Conservation (phyloP, 176 grass and related monocot species). For the Avena insularis region DNA sequence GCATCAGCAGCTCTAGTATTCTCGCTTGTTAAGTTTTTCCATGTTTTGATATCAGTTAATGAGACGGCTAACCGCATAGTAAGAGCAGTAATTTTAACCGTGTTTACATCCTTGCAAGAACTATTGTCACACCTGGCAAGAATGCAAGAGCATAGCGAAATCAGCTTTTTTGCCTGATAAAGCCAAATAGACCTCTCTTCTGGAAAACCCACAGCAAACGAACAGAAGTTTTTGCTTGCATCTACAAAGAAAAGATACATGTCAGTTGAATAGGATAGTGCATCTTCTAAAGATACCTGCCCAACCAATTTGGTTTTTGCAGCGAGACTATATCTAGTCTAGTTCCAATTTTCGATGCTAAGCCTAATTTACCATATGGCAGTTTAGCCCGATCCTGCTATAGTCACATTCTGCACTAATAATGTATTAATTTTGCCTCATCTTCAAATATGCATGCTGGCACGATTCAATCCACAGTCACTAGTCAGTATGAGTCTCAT, state of each 20-base stretch:
- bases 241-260: slow-evolving; percentile 35
- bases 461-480: not conserved
- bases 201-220: slow-evolving; percentile 58
- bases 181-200: slow-evolving; percentile 91
- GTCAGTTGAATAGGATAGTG: slow-evolving; percentile 31
- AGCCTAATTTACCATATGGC: slow-evolving; percentile 8
- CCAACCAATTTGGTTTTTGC: slow-evolving; percentile 1
- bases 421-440: not conserved
- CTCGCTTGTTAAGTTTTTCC: slow-evolving; percentile 67
- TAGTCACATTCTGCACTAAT: slow-evolving; percentile 25
- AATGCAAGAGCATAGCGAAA: slow-evolving; percentile 87
- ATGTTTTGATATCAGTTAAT: slow-evolving; percentile 85
- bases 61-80: slow-evolving; percentile 84
- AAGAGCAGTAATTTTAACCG: slow-evolving; percentile 60
- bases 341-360: slow-evolving; percentile 9
- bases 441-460: slow-evolving; percentile 4
- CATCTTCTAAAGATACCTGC: not conserved
- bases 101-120: slow-evolving; percentile 51
- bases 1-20: slow-evolving; percentile 56
- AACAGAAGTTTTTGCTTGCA: slow-evolving; percentile 77
- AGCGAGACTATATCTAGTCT: slow-evolving; percentile 12
- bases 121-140: slow-evolving; percentile 73
- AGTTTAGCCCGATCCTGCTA: not conserved
- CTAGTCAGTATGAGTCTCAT: slow-evolving; percentile 26
- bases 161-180: slow-evolving; percentile 77